Evolutionary conservation across 2,329 filamentous ascomycete species (phyloP).

Genomic region (Didymella lethalis): DNA sequence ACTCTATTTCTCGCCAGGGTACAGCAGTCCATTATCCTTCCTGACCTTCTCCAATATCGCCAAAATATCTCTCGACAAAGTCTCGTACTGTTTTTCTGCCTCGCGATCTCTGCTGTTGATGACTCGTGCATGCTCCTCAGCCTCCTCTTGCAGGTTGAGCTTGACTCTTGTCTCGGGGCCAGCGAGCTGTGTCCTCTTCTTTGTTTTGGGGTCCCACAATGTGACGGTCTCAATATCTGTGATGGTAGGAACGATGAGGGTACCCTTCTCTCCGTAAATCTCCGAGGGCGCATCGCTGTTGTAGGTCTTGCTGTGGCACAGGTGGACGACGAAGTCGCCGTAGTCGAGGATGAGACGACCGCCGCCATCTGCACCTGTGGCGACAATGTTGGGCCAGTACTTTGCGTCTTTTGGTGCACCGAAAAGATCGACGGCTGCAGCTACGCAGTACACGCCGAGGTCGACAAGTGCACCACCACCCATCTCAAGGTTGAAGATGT

Average conservation of each 20-base stretch:
- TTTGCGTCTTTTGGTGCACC: constrained; percentile 52
- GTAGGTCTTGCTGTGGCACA: constrained; percentile 55
- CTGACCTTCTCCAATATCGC: constrained; percentile 55
- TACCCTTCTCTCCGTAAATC: constrained; percentile 59
- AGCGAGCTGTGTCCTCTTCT: constrained; percentile 52
- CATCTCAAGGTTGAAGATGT: constrained; percentile 59
- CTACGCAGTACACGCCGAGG: constrained; percentile 58
- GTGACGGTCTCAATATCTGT: constrained; percentile 56
- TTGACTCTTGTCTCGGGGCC: constrained; percentile 47
- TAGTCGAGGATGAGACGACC: constrained; percentile 56
- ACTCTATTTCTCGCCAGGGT: constrained; percentile 18
- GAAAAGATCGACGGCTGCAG: constrained; percentile 58
- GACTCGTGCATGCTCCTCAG: constrained; percentile 56
- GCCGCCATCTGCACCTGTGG: constrained; percentile 57
- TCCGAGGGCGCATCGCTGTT: constrained; percentile 55
- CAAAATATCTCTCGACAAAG: constrained; percentile 53
- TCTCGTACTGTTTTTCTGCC: constrained; percentile 51
- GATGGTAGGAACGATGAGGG: constrained; percentile 54
- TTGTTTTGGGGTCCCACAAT: constrained; percentile 55
- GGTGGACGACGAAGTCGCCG: constrained; percentile 54
- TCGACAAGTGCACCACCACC: constrained; percentile 59
- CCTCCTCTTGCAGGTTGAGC: constrained; percentile 59
- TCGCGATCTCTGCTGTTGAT: constrained; percentile 51
- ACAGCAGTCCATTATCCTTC: constrained; percentile 55
- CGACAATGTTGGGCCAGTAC: constrained; percentile 55